Evolutionary conservation across 306 rosid genomes (phyloP), one percentile per base, ranked within the genome.

Genomic region (Castanopsis chinensis): DNA sequence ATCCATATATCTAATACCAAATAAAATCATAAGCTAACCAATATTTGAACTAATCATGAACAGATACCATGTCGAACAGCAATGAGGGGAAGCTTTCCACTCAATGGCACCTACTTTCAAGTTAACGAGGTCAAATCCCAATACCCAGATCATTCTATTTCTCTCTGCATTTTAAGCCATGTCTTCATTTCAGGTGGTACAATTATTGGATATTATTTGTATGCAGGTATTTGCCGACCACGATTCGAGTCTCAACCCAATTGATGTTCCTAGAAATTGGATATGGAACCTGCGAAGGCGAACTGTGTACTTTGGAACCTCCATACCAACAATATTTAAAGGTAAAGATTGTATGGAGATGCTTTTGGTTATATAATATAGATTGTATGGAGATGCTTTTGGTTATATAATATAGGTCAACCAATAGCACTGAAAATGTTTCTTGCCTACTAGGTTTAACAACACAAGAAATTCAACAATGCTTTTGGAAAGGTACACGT

Each of bases 11-110:
- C 53, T 49, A 49, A 13, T 49, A 49, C 53, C 27, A 57, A 75
- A 63, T 17, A 75, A 77, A 58, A 54, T 73, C 30, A 19, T 64
- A 65, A 35, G 28, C 84, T 80, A 74, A 81, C 89, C 54, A 30
- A 28, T 72, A 76, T 55, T 82, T 37, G 17, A 57, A 82, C 67
- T 72, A 78, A 73, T 83, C 76, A 75, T 79, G 76, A 72, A 81
- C 90, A 92, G 98, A 90, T 94, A 86, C 98, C 98, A 63, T 94
- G 98, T 45, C 86, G 97, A 76, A 94, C 98, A 69, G 97, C 98
- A 49, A 94, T 88, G 97, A 86, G 90, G 64, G 98, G 98, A 55
- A 92, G 98, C 82, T 94, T 94, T 79, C 98, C 98, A 17, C 91
- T 94, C 53, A 94, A 94, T 41, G 98, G 98, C 70, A 94, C 98